Conservation (phyloP, 805 yeast genomes). For the Pichia paraexigua region DNA sequence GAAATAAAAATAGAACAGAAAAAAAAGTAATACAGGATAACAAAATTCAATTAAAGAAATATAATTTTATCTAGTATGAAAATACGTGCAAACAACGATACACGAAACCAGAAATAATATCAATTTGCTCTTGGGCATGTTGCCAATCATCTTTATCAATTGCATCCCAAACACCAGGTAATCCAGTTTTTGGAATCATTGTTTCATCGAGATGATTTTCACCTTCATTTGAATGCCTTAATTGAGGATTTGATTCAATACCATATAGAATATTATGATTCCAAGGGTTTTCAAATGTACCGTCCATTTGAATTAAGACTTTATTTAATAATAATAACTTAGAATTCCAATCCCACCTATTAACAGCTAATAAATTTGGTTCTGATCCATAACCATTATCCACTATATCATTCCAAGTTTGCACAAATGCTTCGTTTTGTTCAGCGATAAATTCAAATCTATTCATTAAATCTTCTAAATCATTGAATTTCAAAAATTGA, state of each 20-base stretch:
- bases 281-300: constrained; percentile 49
- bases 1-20: too few species aligned
- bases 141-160: constrained; percentile 41
- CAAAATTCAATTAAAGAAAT: too few species aligned
- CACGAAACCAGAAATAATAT: constrained; percentile 32
- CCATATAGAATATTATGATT: constrained; percentile 65
- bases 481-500: constrained; percentile 14
- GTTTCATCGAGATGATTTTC: constrained; percentile 37
- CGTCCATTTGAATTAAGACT: constrained; percentile 38
- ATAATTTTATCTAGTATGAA: constrained; percentile 4
- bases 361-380: constrained; percentile 62
- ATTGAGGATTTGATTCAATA: constrained; percentile 52
- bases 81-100: constrained; percentile 20
- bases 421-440: constrained; percentile 46
- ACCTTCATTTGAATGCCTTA: constrained; percentile 12
- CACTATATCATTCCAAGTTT: constrained; percentile 56
- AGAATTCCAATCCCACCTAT: constrained; percentile 78
- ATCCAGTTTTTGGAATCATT: constrained; percentile 29
- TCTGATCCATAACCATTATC: constrained; percentile 52
- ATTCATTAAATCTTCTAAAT: constrained; percentile 24
- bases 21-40: too few species aligned
- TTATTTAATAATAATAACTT: constrained; percentile 50
- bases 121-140: constrained; percentile 47
- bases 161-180: constrained; percentile 72
- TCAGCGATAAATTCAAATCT: constrained; percentile 37